These are phyloP conservation scores for Orychophragmus violaceus DNA, from an alignment of 345 rosid species.

Conservation along the genomic window DNA sequence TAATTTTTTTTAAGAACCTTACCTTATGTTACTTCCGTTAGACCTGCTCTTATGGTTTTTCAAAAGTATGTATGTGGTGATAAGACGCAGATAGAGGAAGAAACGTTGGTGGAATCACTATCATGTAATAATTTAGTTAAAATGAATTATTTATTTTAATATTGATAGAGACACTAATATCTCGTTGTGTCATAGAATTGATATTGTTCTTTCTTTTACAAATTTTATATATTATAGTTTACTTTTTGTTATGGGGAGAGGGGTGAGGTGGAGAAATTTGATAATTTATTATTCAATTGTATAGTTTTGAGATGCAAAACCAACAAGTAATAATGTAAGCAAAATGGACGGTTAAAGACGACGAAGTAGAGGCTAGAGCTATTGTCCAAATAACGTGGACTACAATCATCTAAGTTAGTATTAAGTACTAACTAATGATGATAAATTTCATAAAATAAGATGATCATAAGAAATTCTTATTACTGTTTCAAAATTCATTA, in stretches of 20 bases:
- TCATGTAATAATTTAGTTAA: neutral
- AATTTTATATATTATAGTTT: neutral
- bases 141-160: neutral
- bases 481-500: no score
- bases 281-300: neutral
- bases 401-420: neutral
- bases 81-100: constrained; percentile 24
- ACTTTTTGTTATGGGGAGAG: neutral
- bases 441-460: neutral
- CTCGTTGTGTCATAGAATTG: neutral
- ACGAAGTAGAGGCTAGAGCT: constrained; percentile 1
- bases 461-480: no score
- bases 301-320: constrained; percentile 1
- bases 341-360: neutral
- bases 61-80: constrained; percentile 30
- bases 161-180: constrained; percentile 17
- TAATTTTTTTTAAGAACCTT: no score
- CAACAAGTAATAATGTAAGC: neutral
- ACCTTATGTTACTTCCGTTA: no score
- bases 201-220: neutral
- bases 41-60: no score
- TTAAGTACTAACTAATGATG: neutral
- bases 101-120: constrained; percentile 5
- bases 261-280: constrained; percentile 5
- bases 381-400: neutral